Evolutionary conservation across 768 basidiomycete genomes (phyloP), one percentile per base, ranked within the genome.

Genomic region (Cyclocybe cylindracea): DNA sequence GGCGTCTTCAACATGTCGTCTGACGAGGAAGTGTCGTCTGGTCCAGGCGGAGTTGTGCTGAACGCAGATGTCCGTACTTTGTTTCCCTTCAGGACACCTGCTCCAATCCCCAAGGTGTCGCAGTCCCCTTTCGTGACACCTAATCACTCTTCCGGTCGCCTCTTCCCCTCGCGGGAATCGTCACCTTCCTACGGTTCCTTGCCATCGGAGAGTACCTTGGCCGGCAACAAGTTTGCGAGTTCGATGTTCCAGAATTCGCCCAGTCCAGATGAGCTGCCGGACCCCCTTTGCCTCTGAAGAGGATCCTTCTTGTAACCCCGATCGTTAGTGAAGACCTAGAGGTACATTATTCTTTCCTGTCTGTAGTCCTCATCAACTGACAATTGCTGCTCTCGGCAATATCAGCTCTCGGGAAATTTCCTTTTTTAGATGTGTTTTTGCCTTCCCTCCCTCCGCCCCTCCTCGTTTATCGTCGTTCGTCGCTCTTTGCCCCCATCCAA

Each of bases 221-320:
- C 69, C 3, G 61, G 56, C 42, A 69, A 67, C 51, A 67, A 68
- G 59, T 91, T 88, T 67, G 89, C 89, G 58, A 90, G 87, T 62
- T 90, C 88, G 32, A 74, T 78, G 62, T 91, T 90, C 82, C 89
- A 91, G 78, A 91, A 90, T 75, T 89, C 87, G 52, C 89, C 89
- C 11, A 89, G 85, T 61, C 89, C 89, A 46, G 89, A 91, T 54
- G 88, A 88, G 63, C 71, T 91, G 43, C 89, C 89, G 41, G 80
- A 83, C 54, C 87, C 87, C 49, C 72, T 77, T 57, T 84, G 87
- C 63, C 70, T 73, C 46, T 78, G 67, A 78, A 66, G 67, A 54
- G 42, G 50, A 2, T 39, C 37, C 49, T 40, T 10, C 48, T 50
- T 41, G 50, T 55, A 56, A 51, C 55, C 55, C 59, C 41, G 37